Conservation (phyloP, 768 basidiomycete genomes). For the Tulasnella sp. region DNA sequence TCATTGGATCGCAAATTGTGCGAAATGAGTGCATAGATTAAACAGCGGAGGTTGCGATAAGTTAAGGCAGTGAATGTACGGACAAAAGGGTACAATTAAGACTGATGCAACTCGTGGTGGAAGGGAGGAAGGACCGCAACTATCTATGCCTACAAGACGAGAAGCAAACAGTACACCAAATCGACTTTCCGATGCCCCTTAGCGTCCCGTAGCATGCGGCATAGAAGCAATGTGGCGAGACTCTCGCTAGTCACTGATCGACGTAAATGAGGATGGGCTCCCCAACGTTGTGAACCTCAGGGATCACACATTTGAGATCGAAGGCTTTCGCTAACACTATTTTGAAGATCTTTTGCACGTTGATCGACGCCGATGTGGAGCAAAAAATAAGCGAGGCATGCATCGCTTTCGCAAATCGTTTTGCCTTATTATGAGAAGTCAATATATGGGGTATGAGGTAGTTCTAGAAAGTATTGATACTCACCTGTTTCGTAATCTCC, state of each 20-base stretch:
- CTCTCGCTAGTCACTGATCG: constrained; percentile 7
- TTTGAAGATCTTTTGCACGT: constrained; percentile 99
- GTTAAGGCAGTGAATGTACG: no score
- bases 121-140: no score
- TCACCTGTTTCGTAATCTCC: constrained; percentile 94
- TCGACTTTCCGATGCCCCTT: no score
- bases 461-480: constrained; percentile 18
- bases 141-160: no score
- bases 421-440: constrained; percentile 47
- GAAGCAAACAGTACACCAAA: no score
- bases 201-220: no score
- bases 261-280: constrained; percentile 93
- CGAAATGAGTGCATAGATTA: no score
- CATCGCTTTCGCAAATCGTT: constrained; percentile 98
- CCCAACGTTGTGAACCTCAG: constrained; percentile 93
- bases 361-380: constrained; percentile 96
- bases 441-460: background rate
- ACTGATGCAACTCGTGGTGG: no score
- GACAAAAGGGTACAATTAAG: no score
- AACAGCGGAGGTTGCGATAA: no score
- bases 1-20: background rate
- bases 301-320: constrained; percentile 96
- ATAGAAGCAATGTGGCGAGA: no score
- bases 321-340: constrained; percentile 95
- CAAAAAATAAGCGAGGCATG: constrained; percentile 99